phyloP scores from a whole-genome alignment of 306 rosid species.

The Herpetospermum pedunculosum region DNA sequence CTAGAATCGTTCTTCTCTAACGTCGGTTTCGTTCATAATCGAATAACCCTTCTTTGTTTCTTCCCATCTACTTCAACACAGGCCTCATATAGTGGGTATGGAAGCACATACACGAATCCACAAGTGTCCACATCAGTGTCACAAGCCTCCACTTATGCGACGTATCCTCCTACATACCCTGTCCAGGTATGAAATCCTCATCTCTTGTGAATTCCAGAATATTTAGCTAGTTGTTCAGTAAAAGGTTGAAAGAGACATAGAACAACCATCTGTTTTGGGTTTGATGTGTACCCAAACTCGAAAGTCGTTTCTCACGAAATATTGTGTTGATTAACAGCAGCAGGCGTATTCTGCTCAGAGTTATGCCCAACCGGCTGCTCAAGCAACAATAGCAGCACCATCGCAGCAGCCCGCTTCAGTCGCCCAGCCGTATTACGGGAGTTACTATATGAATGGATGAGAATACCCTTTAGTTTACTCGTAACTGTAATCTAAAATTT shows the following conservation, averaged over 20 bases:
- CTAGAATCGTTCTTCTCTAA: too few relatives aligned
- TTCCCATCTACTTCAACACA: constrained; percentile 22
- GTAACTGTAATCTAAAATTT: neutral
- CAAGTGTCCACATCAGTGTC: constrained; percentile 52
- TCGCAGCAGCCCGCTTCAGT: constrained; percentile 59
- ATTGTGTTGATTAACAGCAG: constrained; percentile 30
- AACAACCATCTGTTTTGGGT: neutral
- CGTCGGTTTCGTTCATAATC: too few relatives aligned
- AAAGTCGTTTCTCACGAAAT: neutral
- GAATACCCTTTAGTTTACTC: neutral
- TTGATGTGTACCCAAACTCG: neutral
- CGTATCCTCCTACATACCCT: constrained; percentile 82
- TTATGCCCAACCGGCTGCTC: constrained; percentile 55
- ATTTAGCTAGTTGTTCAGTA: neutral
- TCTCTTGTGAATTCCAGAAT: neutral
- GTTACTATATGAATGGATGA: constrained; percentile 42
- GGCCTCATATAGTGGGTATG: constrained; percentile 83
- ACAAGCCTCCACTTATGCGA: constrained; percentile 58
- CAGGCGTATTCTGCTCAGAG: constrained; percentile 48
- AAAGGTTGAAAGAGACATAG: neutral
- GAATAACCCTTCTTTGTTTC: neutral
- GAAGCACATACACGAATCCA: constrained; percentile 44
- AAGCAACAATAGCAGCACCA: constrained; percentile 35
- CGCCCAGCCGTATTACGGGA: constrained; percentile 79
- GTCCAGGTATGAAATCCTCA: constrained; percentile 47